phyloP scores from a whole-genome alignment of 306 rosid genomes.

The Cicer cuneatum region DNA sequence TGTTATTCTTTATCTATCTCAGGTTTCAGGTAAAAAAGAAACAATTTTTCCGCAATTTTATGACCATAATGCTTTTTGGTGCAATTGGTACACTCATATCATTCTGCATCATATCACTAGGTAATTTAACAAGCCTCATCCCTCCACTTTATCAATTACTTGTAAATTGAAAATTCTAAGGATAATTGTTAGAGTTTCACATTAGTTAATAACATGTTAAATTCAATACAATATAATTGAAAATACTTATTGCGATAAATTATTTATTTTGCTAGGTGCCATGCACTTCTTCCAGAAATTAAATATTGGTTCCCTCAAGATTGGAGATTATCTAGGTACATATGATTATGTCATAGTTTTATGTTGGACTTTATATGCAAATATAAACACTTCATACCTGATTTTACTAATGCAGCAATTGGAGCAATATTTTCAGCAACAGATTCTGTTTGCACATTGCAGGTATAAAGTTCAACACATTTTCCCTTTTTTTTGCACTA shows the following conservation, averaged over 20 bases:
- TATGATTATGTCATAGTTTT: conserved; percentile 7
- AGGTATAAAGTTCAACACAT: conserved; percentile 54
- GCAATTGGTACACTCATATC: conserved; percentile 94
- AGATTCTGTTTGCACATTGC: conserved; percentile 95
- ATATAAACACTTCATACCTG: conserved; percentile 26
- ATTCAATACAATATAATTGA: too few species aligned
- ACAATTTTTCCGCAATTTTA: conserved; percentile 89
- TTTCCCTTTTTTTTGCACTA: background rate
- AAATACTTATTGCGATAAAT: too few species aligned
- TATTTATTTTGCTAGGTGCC: conserved; percentile 64
- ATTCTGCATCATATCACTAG: conserved; percentile 82
- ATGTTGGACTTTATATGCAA: conserved; percentile 17
- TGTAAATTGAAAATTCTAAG: too few species aligned
- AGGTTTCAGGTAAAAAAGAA: conserved; percentile 99
- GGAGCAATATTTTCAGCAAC: conserved; percentile 97
- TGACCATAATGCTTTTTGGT: conserved; percentile 91
- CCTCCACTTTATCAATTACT: too few species aligned
- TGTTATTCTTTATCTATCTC: conserved; percentile 40
- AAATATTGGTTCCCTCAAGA: conserved; percentile 77
- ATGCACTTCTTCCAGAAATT: conserved; percentile 82
- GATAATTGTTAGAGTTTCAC: too few species aligned
- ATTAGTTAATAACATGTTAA: too few species aligned
- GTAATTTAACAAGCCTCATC: conserved; percentile 44
- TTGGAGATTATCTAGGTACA: conserved; percentile 92
- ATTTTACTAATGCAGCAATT: conserved; percentile 69